These are phyloP conservation scores for Clonostachys byssicola DNA, from an alignment of 2,329 filamentous ascomycete species.

Conservation along the genomic window DNA sequence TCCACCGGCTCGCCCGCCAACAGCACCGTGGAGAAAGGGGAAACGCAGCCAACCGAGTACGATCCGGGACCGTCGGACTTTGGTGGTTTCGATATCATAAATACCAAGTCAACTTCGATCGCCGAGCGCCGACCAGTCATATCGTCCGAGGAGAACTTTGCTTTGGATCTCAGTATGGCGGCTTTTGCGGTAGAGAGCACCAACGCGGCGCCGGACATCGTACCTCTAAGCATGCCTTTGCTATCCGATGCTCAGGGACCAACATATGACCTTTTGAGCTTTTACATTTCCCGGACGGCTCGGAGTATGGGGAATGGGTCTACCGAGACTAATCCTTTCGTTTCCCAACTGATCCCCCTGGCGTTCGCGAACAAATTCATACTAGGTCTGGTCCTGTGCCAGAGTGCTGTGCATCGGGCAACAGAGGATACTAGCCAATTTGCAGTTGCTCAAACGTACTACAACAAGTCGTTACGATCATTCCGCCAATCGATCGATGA, in stretches of 20 bases:
- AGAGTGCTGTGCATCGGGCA: slow-evolving; percentile 18
- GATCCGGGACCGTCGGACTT: no score
- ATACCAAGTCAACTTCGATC: no score
- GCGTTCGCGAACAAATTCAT: slow-evolving; percentile 28
- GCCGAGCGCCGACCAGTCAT: no score
- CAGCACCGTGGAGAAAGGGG: no score
- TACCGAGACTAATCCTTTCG: slow-evolving; percentile 26
- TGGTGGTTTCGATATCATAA: no score
- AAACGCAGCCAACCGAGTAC: no score
- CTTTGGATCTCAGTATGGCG: no score
- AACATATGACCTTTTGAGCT: slow-evolving; percentile 26
- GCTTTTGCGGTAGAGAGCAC: no score
- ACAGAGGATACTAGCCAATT: slow-evolving; percentile 3
- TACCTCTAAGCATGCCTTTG: background rate
- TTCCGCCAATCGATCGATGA: slow-evolving; percentile 12
- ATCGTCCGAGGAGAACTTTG: no score
- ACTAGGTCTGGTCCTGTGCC: slow-evolving; percentile 27
- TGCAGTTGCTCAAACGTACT: slow-evolving; percentile 10
- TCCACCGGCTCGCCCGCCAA: no score
- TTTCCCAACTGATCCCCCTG: slow-evolving; percentile 28
- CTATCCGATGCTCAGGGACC: background rate
- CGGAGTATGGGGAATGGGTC: slow-evolving; percentile 34
- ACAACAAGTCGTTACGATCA: slow-evolving; percentile 11
- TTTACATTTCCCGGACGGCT: slow-evolving; percentile 28
- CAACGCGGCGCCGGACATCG: no score